phyloP scores from a whole-genome alignment of 2,329 filamentous ascomycete species.

The Lomentospora prolificans region DNA sequence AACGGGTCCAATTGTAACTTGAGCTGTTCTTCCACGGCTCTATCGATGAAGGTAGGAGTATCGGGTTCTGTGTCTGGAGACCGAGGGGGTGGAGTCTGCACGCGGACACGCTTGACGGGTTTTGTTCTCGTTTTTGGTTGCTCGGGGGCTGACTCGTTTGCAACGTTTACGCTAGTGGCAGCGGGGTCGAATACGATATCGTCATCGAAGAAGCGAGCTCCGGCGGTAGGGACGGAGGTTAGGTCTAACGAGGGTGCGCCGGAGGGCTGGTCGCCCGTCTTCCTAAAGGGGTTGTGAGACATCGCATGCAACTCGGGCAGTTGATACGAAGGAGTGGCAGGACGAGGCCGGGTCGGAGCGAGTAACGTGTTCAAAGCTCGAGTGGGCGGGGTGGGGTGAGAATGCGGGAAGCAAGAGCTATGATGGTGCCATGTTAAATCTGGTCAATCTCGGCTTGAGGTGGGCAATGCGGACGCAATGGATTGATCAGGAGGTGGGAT shows the following conservation, averaged over 20 bases:
- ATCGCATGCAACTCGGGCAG: slow-evolving; percentile 1
- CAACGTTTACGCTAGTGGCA: background rate
- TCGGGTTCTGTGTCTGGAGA: slow-evolving; percentile 31
- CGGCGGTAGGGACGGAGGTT: background rate
- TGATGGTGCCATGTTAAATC: slow-evolving; percentile 4
- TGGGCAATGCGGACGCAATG: background rate
- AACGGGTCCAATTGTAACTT: slow-evolving; percentile 21
- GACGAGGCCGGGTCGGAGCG: background rate
- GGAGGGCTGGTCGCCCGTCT: background rate
- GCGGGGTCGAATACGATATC: background rate
- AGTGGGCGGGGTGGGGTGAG: background rate
- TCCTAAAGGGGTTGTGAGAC: slow-evolving; percentile 7
- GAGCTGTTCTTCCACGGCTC: background rate
- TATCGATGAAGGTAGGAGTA: background rate
- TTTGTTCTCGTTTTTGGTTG: slow-evolving; percentile 25
- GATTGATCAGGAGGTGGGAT: slow-evolving; percentile 1
- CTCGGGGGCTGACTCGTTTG: background rate
- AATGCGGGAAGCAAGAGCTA: background rate
- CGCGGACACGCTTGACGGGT: slow-evolving; percentile 57
- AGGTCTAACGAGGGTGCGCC: background rate
- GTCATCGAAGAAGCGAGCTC: background rate
- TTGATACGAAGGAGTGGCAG: background rate
- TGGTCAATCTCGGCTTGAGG: slow-evolving; percentile 6
- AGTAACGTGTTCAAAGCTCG: background rate
- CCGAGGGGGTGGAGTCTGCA: slow-evolving; percentile 54